A percentile compares a stretch with the other conserved stretches of the same genome.
Conservation (phyloP, 2,329 filamentous ascomycete genomes). For the Daldinia eschscholtzii region DNA sequence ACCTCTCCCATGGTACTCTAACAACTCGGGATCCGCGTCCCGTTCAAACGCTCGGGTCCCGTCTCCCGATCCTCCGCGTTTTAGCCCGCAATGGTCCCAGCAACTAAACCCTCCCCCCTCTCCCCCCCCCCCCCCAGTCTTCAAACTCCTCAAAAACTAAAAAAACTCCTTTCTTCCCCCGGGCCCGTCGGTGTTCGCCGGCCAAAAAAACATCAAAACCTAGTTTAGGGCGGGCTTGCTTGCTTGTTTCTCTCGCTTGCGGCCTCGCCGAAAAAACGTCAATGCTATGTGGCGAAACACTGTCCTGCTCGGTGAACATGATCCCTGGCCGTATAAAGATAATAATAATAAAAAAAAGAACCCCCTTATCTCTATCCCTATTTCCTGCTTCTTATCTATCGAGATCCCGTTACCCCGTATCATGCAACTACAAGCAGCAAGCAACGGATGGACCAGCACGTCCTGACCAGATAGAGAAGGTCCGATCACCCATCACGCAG, state of each 20-base stretch:
- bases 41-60: background rate
- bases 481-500: background rate
- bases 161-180: no score
- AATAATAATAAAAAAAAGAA: background rate
- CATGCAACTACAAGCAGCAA: slow-evolving; percentile 5
- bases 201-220: no score
- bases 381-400: slow-evolving; percentile 1
- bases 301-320: background rate
- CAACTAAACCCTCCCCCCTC: no score
- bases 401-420: background rate
- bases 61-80: background rate
- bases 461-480: background rate
- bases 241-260: background rate
- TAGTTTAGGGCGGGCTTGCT: no score
- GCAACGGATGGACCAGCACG: background rate
- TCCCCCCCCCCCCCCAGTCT: no score
- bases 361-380: background rate
- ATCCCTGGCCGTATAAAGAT: background rate
- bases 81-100: background rate
- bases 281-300: background rate
- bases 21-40: background rate
- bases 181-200: no score
- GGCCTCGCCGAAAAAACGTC: background rate
- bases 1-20: no score
- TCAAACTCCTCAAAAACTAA: no score